Conservation (phyloP, 1,139 yeast species). For the Pichia sp. region DNA sequence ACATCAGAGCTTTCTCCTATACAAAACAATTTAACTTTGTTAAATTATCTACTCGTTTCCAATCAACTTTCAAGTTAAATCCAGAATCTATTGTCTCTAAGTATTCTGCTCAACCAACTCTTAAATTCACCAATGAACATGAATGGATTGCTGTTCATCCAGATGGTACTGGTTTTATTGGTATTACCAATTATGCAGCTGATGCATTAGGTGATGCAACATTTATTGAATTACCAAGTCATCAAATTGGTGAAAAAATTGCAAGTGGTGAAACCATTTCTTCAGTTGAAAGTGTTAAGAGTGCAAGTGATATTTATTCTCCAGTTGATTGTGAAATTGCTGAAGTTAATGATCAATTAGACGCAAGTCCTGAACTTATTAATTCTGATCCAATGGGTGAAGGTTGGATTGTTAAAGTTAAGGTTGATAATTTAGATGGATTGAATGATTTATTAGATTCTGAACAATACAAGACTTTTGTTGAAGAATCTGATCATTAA, state of each 20-base stretch:
- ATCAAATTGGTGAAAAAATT: conserved; percentile 34
- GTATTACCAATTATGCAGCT: conserved; percentile 92
- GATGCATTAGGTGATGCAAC: conserved; percentile 99
- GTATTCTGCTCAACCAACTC: conserved; percentile 47
- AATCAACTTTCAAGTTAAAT: conserved; percentile 44
- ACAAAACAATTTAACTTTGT: conserved; percentile 3
- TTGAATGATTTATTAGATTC: conserved; percentile 40
- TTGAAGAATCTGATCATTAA: conserved; percentile 38
- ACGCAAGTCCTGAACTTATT: conserved; percentile 67
- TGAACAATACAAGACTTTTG: conserved; percentile 59
- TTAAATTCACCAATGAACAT: conserved; percentile 82
- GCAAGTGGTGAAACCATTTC: conserved; percentile 81
- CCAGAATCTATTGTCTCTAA: conserved; percentile 47
- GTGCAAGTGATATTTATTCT: conserved; percentile 87
- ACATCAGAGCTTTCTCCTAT: background rate
- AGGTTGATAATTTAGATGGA: conserved; percentile 33
- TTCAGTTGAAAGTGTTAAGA: conserved; percentile 90
- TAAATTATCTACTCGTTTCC: conserved; percentile 34
- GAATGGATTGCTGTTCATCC: conserved; percentile 90
- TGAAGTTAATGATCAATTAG: conserved; percentile 64
- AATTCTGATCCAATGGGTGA: conserved; percentile 88
- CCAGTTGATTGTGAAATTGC: conserved; percentile 78
- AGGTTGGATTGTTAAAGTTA: conserved; percentile 86
- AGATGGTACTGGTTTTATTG: conserved; percentile 79
- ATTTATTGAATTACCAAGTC: conserved; percentile 72